Conservation (phyloP, 1,139 yeast genomes). For the Taphrina sp. region DNA sequence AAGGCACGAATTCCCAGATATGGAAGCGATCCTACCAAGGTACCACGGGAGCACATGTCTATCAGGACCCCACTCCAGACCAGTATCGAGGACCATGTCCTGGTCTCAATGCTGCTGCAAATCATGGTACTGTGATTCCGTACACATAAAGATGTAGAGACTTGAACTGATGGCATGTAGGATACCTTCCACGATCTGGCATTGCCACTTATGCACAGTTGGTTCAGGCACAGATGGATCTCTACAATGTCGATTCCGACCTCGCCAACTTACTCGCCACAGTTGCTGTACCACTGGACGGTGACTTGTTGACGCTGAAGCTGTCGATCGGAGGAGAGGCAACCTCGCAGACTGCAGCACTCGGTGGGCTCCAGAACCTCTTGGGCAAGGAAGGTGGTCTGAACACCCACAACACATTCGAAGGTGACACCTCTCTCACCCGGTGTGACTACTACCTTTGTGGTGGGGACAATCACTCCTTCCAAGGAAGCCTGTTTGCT, state of each 20-base stretch:
- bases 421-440: constrained; percentile 27
- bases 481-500: constrained; percentile 28
- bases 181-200: constrained; percentile 26
- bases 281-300: constrained; percentile 27
- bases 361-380: constrained; percentile 3
- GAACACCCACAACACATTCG: constrained; percentile 28
- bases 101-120: constrained; percentile 30
- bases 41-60: constrained; percentile 9
- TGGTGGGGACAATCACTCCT: constrained; percentile 28
- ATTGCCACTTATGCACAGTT: constrained; percentile 22
- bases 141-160: no score
- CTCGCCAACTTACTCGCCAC: constrained; percentile 19
- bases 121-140: no score
- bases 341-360: constrained; percentile 20
- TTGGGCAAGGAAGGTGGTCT: constrained; percentile 31
- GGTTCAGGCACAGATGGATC: constrained; percentile 19
- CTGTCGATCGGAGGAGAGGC: constrained; percentile 29
- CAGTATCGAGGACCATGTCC: constrained; percentile 31
- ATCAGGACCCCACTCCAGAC: constrained; percentile 7
- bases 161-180: no score
- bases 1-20: no score
- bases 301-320: constrained; percentile 15
- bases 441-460: constrained; percentile 24
- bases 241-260: constrained; percentile 23
- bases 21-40: no score